A percentile compares a stretch with the other conserved stretches of the same genome.
phyloP scores from a whole-genome alignment of 352 stramenopile species.

The Phytophthora pistaciae region DNA sequence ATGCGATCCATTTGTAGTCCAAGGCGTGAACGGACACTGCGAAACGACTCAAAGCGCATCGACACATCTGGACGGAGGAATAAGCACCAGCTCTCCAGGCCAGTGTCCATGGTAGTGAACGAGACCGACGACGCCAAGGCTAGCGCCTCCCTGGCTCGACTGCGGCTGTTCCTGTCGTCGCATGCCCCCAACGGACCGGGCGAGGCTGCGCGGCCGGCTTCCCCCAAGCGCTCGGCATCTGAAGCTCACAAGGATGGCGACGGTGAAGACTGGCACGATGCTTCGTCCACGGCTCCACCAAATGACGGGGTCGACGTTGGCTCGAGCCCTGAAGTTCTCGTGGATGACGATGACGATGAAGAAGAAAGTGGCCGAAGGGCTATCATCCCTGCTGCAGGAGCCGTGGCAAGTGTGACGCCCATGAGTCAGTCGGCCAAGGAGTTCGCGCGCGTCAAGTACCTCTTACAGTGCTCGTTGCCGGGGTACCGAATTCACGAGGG shows the following conservation, averaged over 20 bases:
- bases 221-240: slow-evolving; percentile 3
- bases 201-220: slow-evolving; percentile 9
- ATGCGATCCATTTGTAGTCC: background rate
- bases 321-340: slow-evolving; percentile 19
- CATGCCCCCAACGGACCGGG: slow-evolving; percentile 36
- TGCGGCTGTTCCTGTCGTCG: slow-evolving; percentile 50
- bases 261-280: background rate
- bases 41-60: slow-evolving; percentile 25
- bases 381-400: slow-evolving; percentile 43
- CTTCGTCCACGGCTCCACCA: background rate
- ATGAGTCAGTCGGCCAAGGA: slow-evolving; percentile 59
- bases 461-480: slow-evolving; percentile 71
- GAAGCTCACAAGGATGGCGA: slow-evolving; percentile 6
- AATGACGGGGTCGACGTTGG: background rate
- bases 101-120: slow-evolving; percentile 21
- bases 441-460: slow-evolving; percentile 69
- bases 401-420: slow-evolving; percentile 57
- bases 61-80: slow-evolving; percentile 5
- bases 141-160: slow-evolving; percentile 38
- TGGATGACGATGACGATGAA: slow-evolving; percentile 26
- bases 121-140: slow-evolving; percentile 29
- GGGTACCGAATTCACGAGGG: slow-evolving; percentile 64
- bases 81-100: slow-evolving; percentile 13
- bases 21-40: slow-evolving; percentile 11
- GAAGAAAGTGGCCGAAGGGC: slow-evolving; percentile 18